Conservation (phyloP, 1,284 basidiomycete species). For the Ganoderma lingzhi region DNA sequence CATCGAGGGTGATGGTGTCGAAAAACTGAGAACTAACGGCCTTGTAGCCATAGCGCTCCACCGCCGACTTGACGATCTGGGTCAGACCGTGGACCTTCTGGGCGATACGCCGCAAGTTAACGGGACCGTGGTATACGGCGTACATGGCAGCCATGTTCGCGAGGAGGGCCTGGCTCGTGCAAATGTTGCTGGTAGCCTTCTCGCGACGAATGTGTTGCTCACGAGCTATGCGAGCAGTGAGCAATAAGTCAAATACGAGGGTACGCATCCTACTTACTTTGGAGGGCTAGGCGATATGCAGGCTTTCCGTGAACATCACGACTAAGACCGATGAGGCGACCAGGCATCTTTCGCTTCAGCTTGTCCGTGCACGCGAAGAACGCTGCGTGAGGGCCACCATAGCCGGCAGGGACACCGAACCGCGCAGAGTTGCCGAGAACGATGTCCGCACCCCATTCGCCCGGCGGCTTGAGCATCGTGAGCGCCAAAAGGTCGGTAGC, state of each 20-base stretch:
- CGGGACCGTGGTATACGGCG: constrained; percentile 95
- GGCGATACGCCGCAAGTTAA: constrained; percentile 87
- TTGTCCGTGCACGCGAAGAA: constrained; percentile 96
- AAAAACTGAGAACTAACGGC: constrained; percentile 80
- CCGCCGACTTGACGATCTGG: constrained; percentile 75
- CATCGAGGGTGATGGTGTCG: constrained; percentile 93
- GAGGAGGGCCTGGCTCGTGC: constrained; percentile 92
- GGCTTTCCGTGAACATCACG: constrained; percentile 86
- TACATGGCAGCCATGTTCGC: constrained; percentile 99
- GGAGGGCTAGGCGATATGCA: constrained; percentile 93
- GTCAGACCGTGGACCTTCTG: constrained; percentile 92
- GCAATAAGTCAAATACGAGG: not conserved
- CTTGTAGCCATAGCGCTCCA: constrained; percentile 80
- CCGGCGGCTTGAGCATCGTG: constrained; percentile 94
- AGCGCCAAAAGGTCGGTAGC: constrained; percentile 94
- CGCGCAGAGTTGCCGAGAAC: constrained; percentile 95
- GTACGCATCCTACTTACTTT: constrained; percentile 66
- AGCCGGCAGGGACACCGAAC: constrained; percentile 93
- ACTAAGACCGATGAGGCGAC: constrained; percentile 91
- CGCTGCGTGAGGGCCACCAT: constrained; percentile 92
- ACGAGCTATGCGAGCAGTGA: constrained; percentile 62
- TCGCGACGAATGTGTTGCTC: constrained; percentile 97
- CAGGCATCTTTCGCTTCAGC: constrained; percentile 97
- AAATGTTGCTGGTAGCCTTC: constrained; percentile 95
- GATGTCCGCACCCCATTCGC: constrained; percentile 98